Evolutionary conservation across 169 alveolate species (phyloP).

Genomic region (Babesia bigemina): DNA sequence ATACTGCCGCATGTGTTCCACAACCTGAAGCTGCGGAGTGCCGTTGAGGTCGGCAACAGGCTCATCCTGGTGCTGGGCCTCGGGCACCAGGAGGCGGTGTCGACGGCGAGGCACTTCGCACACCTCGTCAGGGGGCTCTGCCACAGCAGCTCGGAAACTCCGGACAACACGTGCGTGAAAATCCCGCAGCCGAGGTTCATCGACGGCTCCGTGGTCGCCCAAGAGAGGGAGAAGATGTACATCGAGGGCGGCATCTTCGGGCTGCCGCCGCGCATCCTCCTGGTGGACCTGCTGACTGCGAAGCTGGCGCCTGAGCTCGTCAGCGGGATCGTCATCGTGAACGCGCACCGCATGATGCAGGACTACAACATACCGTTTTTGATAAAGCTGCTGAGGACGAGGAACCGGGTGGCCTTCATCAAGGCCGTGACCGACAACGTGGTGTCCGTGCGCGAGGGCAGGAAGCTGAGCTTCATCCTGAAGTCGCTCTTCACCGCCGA

Average conservation of each 20-base stretch:
- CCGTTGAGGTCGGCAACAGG: slow-evolving; percentile 38
- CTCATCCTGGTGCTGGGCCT: slow-evolving; percentile 58
- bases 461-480: slow-evolving; percentile 40
- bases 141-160: slow-evolving; percentile 9
- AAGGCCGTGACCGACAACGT: slow-evolving; percentile 59
- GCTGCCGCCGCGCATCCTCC: slow-evolving; percentile 43
- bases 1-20: slow-evolving; percentile 17
- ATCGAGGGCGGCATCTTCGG: slow-evolving; percentile 57
- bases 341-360: slow-evolving; percentile 62
- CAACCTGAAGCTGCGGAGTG: slow-evolving; percentile 53
- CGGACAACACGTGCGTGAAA: slow-evolving; percentile 19
- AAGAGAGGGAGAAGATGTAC: slow-evolving; percentile 58
- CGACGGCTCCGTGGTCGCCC: slow-evolving; percentile 50
- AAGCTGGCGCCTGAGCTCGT: slow-evolving; percentile 55
- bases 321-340: slow-evolving; percentile 55
- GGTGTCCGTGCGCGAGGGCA: slow-evolving; percentile 19
- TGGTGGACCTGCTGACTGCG: slow-evolving; percentile 51
- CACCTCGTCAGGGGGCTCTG: slow-evolving; percentile 26
- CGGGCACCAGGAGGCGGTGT: slow-evolving; percentile 37
- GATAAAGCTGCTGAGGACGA: slow-evolving; percentile 37
- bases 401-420: slow-evolving; percentile 62
- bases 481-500: slow-evolving; percentile 54
- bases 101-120: slow-evolving; percentile 25
- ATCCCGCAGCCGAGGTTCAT: slow-evolving; percentile 48
- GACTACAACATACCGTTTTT: slow-evolving; percentile 65